Percentiles rank a stretch among this genome's conserved stretches.
Conservation (phyloP, 2,329 filamentous ascomycete genomes). For the Fusarium bactridioides region DNA sequence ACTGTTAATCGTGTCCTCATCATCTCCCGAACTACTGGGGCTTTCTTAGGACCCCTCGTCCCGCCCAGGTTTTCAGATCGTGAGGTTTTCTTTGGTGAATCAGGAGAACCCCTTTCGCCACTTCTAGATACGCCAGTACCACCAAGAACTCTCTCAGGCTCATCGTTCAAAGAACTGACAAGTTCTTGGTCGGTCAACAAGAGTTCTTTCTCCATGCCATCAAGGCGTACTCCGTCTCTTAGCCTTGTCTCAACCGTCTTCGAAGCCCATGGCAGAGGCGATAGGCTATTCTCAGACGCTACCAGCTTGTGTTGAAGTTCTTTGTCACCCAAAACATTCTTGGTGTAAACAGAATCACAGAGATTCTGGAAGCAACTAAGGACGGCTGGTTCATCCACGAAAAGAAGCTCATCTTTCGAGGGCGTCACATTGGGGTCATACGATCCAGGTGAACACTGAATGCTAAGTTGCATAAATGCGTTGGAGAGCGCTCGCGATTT, state of each 20-base stretch:
- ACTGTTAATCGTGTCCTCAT: slow-evolving; percentile 45
- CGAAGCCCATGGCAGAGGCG: neutral
- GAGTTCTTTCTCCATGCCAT: neutral
- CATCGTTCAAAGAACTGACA: slow-evolving; percentile 17
- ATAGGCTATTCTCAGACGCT: neutral
- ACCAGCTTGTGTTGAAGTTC: neutral
- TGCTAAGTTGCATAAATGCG: slow-evolving; percentile 70
- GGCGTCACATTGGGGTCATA: slow-evolving; percentile 80
- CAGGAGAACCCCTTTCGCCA: neutral
- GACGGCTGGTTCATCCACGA: slow-evolving; percentile 61
- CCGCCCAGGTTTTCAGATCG: neutral
- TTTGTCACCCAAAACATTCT: neutral
- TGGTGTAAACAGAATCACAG: slow-evolving; percentile 51
- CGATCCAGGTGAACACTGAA: slow-evolving; percentile 66
- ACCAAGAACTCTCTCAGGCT: slow-evolving; percentile 3
- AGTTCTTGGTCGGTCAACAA: slow-evolving; percentile 6
- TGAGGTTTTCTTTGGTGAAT: neutral
- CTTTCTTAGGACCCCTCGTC: neutral
- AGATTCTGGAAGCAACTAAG: slow-evolving; percentile 57
- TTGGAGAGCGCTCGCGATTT: slow-evolving; percentile 50
- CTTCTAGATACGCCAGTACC: neutral
- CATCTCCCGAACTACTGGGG: slow-evolving; percentile 6
- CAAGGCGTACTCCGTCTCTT: neutral
- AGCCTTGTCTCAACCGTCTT: neutral
- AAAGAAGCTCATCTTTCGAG: slow-evolving; percentile 75